These are phyloP conservation scores for Trichosporon sp. DNA, from an alignment of 1,284 basidiomycete species.

Conservation along the genomic window DNA sequence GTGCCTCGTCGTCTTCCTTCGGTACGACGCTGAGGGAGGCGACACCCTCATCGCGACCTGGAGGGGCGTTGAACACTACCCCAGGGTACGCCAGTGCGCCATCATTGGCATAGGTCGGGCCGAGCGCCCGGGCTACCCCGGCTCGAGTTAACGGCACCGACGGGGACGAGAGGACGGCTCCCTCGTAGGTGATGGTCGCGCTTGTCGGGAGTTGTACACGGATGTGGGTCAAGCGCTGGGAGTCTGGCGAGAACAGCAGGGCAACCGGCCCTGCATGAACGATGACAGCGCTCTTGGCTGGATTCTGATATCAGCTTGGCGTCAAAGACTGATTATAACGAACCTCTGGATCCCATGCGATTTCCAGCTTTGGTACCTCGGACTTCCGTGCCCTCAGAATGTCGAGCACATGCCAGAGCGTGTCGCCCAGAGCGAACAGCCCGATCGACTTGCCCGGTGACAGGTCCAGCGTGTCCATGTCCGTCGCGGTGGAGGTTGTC, in stretches of 20 bases:
- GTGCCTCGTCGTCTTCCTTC: slow-evolving; percentile 44
- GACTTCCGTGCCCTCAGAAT: slow-evolving; percentile 54
- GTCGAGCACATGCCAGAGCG: slow-evolving; percentile 74
- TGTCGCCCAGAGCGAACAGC: slow-evolving; percentile 71
- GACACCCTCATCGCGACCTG: slow-evolving; percentile 43
- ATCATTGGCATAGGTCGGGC: slow-evolving; percentile 67
- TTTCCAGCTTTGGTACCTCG: slow-evolving; percentile 70
- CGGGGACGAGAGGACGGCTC: slow-evolving; percentile 58
- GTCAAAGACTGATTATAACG: slow-evolving; percentile 24
- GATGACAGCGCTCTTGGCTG: slow-evolving; percentile 64
- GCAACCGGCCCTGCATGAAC: slow-evolving; percentile 71
- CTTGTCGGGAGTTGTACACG: slow-evolving; percentile 51
- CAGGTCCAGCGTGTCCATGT: slow-evolving; percentile 60
- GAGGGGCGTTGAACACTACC: slow-evolving; percentile 65
- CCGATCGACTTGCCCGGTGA: slow-evolving; percentile 72
- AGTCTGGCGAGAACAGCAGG: slow-evolving; percentile 63
- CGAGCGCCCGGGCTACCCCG: slow-evolving; percentile 67
- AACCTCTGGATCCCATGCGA: slow-evolving; percentile 73
- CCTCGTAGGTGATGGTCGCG: slow-evolving; percentile 62
- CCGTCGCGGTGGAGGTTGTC: neutral
- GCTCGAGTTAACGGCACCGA: slow-evolving; percentile 59
- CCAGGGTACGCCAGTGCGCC: slow-evolving; percentile 59
- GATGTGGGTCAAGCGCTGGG: slow-evolving; percentile 71
- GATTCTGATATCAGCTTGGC: slow-evolving; percentile 37
- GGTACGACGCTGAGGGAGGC: slow-evolving; percentile 27